These are phyloP conservation scores for Phytophthora ramorum DNA, from an alignment of 352 stramenopile genomes.

Conservation along the genomic window DNA sequence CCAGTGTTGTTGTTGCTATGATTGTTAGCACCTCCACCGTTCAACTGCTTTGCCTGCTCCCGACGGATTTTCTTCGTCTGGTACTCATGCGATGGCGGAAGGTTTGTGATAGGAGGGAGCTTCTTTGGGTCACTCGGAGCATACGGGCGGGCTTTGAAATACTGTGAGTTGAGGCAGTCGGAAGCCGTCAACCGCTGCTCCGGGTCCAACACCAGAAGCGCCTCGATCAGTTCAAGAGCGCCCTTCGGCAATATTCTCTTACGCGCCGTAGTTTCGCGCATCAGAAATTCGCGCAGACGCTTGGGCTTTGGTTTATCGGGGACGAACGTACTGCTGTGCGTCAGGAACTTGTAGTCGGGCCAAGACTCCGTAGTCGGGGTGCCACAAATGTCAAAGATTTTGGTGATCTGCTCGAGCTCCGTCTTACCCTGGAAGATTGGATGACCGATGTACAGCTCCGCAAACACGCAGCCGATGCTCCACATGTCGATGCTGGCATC, in stretches of 20 bases:
- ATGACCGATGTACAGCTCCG: slow-evolving; percentile 87
- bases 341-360: slow-evolving; percentile 89
- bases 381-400: slow-evolving; percentile 90
- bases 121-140: slow-evolving; percentile 67
- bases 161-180: slow-evolving; percentile 93
- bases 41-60: slow-evolving; percentile 79
- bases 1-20: slow-evolving; percentile 43
- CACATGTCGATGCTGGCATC: slow-evolving; percentile 95
- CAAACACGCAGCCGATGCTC: slow-evolving; percentile 93
- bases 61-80: slow-evolving; percentile 91
- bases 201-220: slow-evolving; percentile 96
- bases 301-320: slow-evolving; percentile 77
- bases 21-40: slow-evolving; percentile 50
- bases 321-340: slow-evolving; percentile 84
- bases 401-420: slow-evolving; percentile 88
- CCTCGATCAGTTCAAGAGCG: slow-evolving; percentile 92
- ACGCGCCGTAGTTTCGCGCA: slow-evolving; percentile 70
- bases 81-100: slow-evolving; percentile 87
- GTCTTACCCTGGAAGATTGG: slow-evolving; percentile 90
- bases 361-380: slow-evolving; percentile 83
- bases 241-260: slow-evolving; percentile 87
- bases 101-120: slow-evolving; percentile 72
- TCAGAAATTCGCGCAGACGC: slow-evolving; percentile 75
- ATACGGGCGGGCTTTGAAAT: slow-evolving; percentile 91
- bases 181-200: slow-evolving; percentile 93